Evolutionary conservation across 1,284 basidiomycete species (phyloP).

Genomic region (Sanghuangporus sanghuang): DNA sequence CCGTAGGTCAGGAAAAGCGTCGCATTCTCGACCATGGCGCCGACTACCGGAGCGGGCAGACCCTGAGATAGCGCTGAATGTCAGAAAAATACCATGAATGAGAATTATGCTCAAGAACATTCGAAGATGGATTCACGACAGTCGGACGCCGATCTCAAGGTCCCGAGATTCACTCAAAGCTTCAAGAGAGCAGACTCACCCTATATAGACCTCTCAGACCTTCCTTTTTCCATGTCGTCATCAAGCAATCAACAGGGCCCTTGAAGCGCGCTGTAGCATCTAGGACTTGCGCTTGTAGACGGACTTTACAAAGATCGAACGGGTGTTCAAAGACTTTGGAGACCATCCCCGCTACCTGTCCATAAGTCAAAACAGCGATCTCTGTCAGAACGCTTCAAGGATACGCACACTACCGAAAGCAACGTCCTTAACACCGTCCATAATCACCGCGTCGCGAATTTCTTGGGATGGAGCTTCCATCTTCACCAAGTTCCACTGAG

Average conservation of each 20-base stretch:
- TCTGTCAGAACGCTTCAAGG: not conserved
- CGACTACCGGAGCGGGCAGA: slow-evolving; percentile 81
- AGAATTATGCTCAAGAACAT: not conserved
- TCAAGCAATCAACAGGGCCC: slow-evolving; percentile 79
- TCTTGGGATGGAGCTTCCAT: slow-evolving; percentile 12
- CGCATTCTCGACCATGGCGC: slow-evolving; percentile 91
- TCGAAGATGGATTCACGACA: not conserved
- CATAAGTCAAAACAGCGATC: not conserved
- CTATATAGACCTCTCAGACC: slow-evolving; percentile 77
- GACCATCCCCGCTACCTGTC: slow-evolving; percentile 70
- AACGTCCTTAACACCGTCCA: slow-evolving; percentile 19
- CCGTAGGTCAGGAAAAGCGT: slow-evolving; percentile 84
- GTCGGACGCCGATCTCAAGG: not conserved
- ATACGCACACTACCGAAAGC: slow-evolving; percentile 20
- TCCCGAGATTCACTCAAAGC: not conserved
- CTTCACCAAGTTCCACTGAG: not conserved
- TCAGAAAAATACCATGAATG: not conserved
- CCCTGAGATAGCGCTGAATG: slow-evolving; percentile 45
- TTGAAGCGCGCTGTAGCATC: slow-evolving; percentile 66
- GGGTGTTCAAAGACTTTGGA: slow-evolving; percentile 85
- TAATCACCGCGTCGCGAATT: slow-evolving; percentile 6
- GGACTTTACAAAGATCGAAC: slow-evolving; percentile 82
- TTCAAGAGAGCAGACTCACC: slow-evolving; percentile 40
- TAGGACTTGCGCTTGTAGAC: slow-evolving; percentile 79
- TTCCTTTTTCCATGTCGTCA: slow-evolving; percentile 72